Evolutionary conservation across 208 protist species (phyloP).

Genomic region (Crithidia brevicula): DNA sequence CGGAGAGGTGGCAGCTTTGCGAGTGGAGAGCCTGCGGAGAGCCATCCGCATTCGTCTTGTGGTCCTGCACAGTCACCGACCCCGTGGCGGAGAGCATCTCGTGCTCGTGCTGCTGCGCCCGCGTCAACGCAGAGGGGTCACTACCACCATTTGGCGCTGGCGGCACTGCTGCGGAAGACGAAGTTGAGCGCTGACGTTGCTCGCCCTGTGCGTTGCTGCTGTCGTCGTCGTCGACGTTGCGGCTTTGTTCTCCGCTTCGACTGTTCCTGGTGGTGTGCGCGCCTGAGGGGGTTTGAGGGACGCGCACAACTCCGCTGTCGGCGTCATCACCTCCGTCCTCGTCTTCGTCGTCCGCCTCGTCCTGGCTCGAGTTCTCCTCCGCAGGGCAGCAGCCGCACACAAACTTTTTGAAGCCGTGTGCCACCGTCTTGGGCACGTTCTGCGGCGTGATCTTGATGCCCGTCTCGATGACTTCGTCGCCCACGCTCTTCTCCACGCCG

Average conservation of each 20-base stretch:
- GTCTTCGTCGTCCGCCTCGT: slow-evolving; percentile 1
- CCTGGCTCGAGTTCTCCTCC: slow-evolving; percentile 24
- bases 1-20: background rate
- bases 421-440: slow-evolving; percentile 39
- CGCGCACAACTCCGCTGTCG: background rate
- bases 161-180: background rate
- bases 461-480: slow-evolving; percentile 36
- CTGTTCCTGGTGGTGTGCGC: too few species aligned
- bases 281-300: background rate
- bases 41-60: background rate
- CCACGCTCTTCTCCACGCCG: slow-evolving; percentile 38
- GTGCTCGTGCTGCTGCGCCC: background rate
- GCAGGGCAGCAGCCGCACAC: slow-evolving; percentile 43
- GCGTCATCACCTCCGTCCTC: background rate
- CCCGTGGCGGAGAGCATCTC: background rate
- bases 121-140: too few species aligned
- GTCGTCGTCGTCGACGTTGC: background rate
- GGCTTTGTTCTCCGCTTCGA: too few species aligned
- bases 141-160: too few species aligned
- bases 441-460: slow-evolving; percentile 34
- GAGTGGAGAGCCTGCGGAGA: background rate
- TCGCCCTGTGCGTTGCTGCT: background rate
- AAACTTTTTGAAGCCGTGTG: slow-evolving; percentile 35
- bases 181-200: background rate
- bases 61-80: background rate